Percentiles rank a stretch among this genome's conserved stretches.
These are phyloP conservation scores for Boletus bicolor DNA, from an alignment of 768 basidiomycete genomes.

Conservation along the genomic window DNA sequence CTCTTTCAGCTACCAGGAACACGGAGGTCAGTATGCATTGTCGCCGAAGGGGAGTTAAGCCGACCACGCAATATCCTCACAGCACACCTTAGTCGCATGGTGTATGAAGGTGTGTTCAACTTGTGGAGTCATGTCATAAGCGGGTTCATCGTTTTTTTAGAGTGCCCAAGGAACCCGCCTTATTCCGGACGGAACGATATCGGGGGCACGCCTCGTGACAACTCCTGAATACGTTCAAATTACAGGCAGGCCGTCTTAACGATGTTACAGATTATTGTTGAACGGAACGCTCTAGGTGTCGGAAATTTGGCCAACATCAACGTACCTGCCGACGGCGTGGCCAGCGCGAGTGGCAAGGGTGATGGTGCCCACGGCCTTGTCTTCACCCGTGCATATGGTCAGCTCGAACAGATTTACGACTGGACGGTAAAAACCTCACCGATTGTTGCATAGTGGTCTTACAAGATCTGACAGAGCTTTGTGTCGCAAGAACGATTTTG, in stretches of 20 bases:
- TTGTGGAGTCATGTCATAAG: background rate
- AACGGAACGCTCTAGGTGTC: slow-evolving; percentile 43
- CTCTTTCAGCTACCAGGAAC: slow-evolving; percentile 54
- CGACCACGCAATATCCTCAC: slow-evolving; percentile 14
- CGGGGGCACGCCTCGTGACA: slow-evolving; percentile 63
- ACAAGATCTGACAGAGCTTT: slow-evolving; percentile 47
- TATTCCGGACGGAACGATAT: slow-evolving; percentile 71
- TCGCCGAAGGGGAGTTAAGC: slow-evolving; percentile 6
- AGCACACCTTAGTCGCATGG: slow-evolving; percentile 53
- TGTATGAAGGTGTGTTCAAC: slow-evolving; percentile 40
- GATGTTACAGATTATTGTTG: slow-evolving; percentile 20
- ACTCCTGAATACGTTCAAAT: slow-evolving; percentile 77
- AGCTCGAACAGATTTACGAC: slow-evolving; percentile 56
- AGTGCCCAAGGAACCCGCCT: slow-evolving; percentile 58
- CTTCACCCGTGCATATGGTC: slow-evolving; percentile 69
- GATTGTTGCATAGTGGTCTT: slow-evolving; percentile 7
- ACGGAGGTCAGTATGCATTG: slow-evolving; percentile 47
- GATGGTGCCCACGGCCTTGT: slow-evolving; percentile 67
- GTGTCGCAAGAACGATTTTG: slow-evolving; percentile 61
- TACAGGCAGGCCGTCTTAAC: slow-evolving; percentile 41
- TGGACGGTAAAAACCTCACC: slow-evolving; percentile 54
- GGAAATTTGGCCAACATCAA: slow-evolving; percentile 68
- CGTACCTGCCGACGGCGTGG: slow-evolving; percentile 54
- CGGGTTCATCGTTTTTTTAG: slow-evolving; percentile 29
- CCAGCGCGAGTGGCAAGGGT: slow-evolving; percentile 55